These are phyloP conservation scores for Colletotrichum sidae DNA, from an alignment of 2,329 filamentous ascomycete species.

Conservation along the genomic window DNA sequence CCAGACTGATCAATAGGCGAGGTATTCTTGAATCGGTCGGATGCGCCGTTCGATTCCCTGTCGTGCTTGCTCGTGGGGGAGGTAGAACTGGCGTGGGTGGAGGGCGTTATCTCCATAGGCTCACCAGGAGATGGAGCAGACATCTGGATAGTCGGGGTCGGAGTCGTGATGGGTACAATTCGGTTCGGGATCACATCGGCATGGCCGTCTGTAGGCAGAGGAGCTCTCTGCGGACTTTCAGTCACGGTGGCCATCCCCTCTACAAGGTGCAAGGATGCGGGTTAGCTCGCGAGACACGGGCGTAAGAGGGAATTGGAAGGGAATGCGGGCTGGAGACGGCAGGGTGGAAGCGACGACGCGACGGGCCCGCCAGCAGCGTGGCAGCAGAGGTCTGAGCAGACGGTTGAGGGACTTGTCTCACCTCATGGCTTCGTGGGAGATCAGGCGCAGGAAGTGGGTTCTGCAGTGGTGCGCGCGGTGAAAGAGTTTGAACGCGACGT, in stretches of 20 bases:
- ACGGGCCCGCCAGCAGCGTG: slow-evolving; percentile 38
- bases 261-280: slow-evolving; percentile 42
- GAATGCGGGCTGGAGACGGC: slow-evolving; percentile 26
- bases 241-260: slow-evolving; percentile 65
- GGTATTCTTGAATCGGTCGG: slow-evolving; percentile 50
- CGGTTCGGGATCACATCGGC: slow-evolving; percentile 62
- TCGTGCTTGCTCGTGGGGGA: slow-evolving; percentile 33
- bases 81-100: slow-evolving; percentile 52
- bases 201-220: slow-evolving; percentile 52
- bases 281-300: slow-evolving; percentile 39
- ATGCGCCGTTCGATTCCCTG: slow-evolving; percentile 43
- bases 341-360: slow-evolving; percentile 16
- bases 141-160: slow-evolving; percentile 68
- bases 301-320: slow-evolving; percentile 17
- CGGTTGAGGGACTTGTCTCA: slow-evolving; percentile 31
- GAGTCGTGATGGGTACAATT: slow-evolving; percentile 64
- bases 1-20: slow-evolving; percentile 53
- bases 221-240: slow-evolving; percentile 61
- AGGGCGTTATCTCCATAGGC: slow-evolving; percentile 71
- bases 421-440: slow-evolving; percentile 35
- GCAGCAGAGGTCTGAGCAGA: slow-evolving; percentile 27
- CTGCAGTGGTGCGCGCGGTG: slow-evolving; percentile 8
- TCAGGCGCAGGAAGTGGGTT: slow-evolving; percentile 15
- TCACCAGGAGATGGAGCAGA: slow-evolving; percentile 68
- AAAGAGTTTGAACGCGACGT: background rate